Conservation (phyloP, 2,329 filamentous ascomycete species). For the Volutella citrinella region DNA sequence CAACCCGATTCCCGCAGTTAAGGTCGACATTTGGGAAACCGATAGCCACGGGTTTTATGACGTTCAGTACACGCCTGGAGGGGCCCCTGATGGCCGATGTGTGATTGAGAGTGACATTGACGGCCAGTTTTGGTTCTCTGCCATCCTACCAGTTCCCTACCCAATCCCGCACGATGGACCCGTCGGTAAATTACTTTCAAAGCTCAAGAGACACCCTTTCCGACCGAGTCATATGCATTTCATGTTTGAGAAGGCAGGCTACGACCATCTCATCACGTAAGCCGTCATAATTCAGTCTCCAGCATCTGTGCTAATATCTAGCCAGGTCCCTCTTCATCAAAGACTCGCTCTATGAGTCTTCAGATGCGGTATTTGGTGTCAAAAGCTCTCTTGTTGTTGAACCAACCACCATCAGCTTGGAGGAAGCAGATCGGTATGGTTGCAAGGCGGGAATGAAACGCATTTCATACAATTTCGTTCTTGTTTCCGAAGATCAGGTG, state of each 20-base stretch:
- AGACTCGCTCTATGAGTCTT: slow-evolving; percentile 77
- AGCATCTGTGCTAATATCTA: neutral
- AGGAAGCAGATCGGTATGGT: slow-evolving; percentile 7
- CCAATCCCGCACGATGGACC: slow-evolving; percentile 81
- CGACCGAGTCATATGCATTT: slow-evolving; percentile 81
- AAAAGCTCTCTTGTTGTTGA: slow-evolving; percentile 77
- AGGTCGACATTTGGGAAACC: slow-evolving; percentile 77
- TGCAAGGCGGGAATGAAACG: slow-evolving; percentile 2
- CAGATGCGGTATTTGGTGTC: slow-evolving; percentile 83
- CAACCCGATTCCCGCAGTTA: slow-evolving; percentile 57
- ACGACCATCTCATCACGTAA: slow-evolving; percentile 12
- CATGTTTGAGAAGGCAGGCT: slow-evolving; percentile 64
- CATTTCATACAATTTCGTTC: slow-evolving; percentile 11
- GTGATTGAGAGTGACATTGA: slow-evolving; percentile 22
- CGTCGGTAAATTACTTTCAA: slow-evolving; percentile 66
- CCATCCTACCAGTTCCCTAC: slow-evolving; percentile 79
- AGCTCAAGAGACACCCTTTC: slow-evolving; percentile 68
- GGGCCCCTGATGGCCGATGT: slow-evolving; percentile 32
- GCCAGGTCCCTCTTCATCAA: slow-evolving; percentile 76
- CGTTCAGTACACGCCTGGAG: slow-evolving; percentile 62
- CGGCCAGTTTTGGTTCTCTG: slow-evolving; percentile 69
- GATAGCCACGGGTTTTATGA: slow-evolving; percentile 72
- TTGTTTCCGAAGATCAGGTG: slow-evolving; percentile 8
- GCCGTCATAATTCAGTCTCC: no score
- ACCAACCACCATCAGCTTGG: slow-evolving; percentile 25